Percentiles rank a stretch among this genome's conserved stretches.
Evolutionary conservation across 2,329 filamentous ascomycete genomes (phyloP).

Genomic region (Penicillium oxalicum): DNA sequence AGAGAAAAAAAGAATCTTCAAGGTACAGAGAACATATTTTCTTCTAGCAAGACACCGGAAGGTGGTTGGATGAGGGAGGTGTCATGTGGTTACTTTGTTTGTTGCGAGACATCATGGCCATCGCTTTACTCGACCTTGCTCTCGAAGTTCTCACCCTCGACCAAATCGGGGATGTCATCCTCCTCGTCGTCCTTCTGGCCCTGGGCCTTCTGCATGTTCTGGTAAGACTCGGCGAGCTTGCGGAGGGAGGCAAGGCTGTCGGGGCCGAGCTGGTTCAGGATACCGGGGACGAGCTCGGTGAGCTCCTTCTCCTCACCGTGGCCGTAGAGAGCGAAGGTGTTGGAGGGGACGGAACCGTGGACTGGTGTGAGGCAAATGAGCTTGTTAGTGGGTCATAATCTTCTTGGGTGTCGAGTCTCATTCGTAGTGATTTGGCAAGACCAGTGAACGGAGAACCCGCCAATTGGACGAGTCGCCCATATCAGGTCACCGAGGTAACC

Average conservation of each 20-base stretch:
- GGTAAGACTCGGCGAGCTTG: conserved; percentile 98
- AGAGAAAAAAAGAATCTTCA: no score
- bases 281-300: conserved; percentile 96
- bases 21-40: not conserved
- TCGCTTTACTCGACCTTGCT: conserved; percentile 80
- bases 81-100: not conserved
- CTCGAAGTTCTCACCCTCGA: conserved; percentile 97
- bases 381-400: not conserved
- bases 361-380: conserved; percentile 50
- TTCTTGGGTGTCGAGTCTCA: not conserved
- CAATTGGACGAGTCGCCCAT: no score
- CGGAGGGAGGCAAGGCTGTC: conserved; percentile 96
- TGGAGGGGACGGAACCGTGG: conserved; percentile 91
- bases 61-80: not conserved
- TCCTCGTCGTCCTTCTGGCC: conserved; percentile 72
- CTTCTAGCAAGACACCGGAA: not conserved
- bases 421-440: not conserved
- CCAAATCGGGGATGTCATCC: conserved; percentile 88
- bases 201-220: conserved; percentile 95
- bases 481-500: not conserved
- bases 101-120: not conserved
- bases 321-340: conserved; percentile 99
- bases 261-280: conserved; percentile 98
- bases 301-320: conserved; percentile 99
- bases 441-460: no score